Evolutionary conservation across 2,329 filamentous ascomycete genomes (phyloP).

Genomic region (Colletotrichum sp.): DNA sequence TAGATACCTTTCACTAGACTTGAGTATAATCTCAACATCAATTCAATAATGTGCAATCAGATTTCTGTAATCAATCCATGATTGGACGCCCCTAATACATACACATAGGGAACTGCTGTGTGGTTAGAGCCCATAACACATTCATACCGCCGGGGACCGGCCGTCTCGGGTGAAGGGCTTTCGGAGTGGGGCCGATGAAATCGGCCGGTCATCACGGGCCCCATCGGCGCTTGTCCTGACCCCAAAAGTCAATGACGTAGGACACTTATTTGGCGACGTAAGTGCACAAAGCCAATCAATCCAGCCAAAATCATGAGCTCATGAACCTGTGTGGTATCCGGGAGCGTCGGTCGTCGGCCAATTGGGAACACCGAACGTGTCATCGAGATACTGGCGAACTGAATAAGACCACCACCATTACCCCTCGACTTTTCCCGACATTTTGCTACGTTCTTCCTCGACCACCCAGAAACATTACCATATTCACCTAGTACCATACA

Average conservation of each 20-base stretch:
- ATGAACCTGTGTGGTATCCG: not conserved
- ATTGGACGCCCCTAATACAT: not conserved
- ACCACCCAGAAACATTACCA: not conserved
- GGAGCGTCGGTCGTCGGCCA: not conserved
- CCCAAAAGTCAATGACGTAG: not conserved
- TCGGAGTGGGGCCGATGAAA: not conserved
- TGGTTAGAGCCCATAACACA: not conserved
- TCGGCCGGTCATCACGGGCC: not conserved
- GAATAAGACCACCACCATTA: not conserved
- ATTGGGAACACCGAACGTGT: not conserved
- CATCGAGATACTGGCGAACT: not conserved
- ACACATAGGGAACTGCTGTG: fast-evolving
- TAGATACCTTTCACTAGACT: not conserved
- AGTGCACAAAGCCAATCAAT: not conserved
- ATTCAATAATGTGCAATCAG: not conserved
- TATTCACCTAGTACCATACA: no score
- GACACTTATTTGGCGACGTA: not conserved
- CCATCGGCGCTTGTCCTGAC: not conserved
- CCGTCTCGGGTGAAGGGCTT: not conserved
- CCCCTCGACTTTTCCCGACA: fast-evolving
- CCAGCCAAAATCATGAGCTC: not conserved
- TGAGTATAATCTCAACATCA: not conserved
- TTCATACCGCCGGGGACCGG: not conserved
- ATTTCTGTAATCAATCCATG: no score
- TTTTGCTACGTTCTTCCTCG: fast-evolving